A percentile compares a stretch with the other conserved stretches of the same genome.
phyloP scores from a whole-genome alignment of 2,329 filamentous ascomycete genomes.

The Daldinia sp. region DNA sequence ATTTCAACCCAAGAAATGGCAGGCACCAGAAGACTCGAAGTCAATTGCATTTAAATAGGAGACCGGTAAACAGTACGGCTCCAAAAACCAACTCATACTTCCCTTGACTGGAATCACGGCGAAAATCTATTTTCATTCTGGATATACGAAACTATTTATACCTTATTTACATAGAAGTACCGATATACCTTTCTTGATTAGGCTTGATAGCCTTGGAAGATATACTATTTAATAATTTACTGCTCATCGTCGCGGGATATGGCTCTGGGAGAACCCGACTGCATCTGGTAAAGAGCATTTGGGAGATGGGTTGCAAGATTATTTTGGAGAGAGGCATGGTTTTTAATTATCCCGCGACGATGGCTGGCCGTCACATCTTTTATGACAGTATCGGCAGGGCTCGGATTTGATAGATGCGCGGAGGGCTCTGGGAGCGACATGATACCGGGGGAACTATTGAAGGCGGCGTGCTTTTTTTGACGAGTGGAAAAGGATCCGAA shows the following conservation, averaged over 20 bases:
- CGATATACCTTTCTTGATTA: not conserved
- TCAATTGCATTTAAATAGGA: conserved; percentile 28
- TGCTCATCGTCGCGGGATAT: conserved; percentile 31
- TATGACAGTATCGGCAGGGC: not conserved
- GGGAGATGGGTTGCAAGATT: conserved; percentile 7
- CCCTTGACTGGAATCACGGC: conserved; percentile 18
- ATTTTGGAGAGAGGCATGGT: conserved; percentile 20
- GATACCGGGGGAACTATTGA: not conserved
- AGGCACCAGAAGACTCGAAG: conserved; percentile 36
- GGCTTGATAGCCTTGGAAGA: not conserved
- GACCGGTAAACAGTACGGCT: conserved; percentile 41
- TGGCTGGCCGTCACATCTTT: conserved; percentile 28
- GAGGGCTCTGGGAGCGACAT: conserved; percentile 39
- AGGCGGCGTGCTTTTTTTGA: conserved; percentile 13
- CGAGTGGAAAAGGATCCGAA: conserved; percentile 15
- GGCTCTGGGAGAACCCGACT: conserved; percentile 20
- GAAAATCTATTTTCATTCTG: conserved; percentile 22
- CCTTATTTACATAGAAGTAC: conserved; percentile 16
- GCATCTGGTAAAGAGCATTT: conserved; percentile 12
- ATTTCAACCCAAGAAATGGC: conserved; percentile 33
- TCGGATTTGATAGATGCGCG: conserved; percentile 18
- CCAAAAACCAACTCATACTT: conserved; percentile 8
- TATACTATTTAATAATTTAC: conserved; percentile 29
- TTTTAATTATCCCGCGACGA: conserved; percentile 21
- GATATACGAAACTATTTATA: conserved; percentile 18